Percentiles rank a stretch among this genome's conserved stretches.
phyloP scores from a whole-genome alignment of 2,329 filamentous ascomycete species.

The Penicillium sp. region DNA sequence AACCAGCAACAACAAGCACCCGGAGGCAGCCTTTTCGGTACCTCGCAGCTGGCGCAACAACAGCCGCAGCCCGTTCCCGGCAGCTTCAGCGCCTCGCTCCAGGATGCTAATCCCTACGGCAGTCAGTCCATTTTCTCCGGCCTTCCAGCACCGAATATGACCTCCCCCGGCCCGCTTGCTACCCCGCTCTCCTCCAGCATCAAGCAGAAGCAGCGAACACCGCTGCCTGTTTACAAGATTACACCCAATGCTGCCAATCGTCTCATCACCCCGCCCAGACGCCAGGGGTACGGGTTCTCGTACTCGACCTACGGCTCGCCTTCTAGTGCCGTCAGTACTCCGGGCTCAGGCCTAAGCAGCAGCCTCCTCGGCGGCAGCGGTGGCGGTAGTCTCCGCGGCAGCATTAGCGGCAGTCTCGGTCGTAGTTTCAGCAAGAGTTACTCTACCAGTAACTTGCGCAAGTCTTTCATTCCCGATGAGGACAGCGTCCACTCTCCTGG shows the following conservation, averaged over 20 bases:
- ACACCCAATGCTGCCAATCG: conserved; percentile 79
- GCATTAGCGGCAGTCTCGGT: conserved; percentile 58
- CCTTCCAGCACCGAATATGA: conserved; percentile 61
- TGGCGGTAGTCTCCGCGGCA: conserved; percentile 40
- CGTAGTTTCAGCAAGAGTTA: conserved; percentile 82
- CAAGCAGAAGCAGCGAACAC: conserved; percentile 76
- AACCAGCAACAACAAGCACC: conserved; percentile 38
- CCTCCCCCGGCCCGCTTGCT: conserved; percentile 84
- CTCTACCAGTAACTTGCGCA: conserved; percentile 81
- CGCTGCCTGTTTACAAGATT: conserved; percentile 83
- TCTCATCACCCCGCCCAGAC: conserved; percentile 79
- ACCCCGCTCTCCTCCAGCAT: conserved; percentile 78
- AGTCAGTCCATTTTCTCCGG: conserved; percentile 82
- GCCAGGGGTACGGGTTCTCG: conserved; percentile 81
- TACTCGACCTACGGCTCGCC: conserved; percentile 92
- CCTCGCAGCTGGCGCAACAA: conserved; percentile 51
- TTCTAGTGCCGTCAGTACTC: conserved; percentile 68
- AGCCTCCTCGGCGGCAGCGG: conserved; percentile 25
- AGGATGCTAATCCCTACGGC: conserved; percentile 85
- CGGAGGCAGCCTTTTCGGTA: conserved; percentile 55
- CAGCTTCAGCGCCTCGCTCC: conserved; percentile 73
- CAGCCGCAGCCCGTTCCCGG: conserved; percentile 44
- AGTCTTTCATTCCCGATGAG: conserved; percentile 72
- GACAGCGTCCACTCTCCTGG: conserved; percentile 85
- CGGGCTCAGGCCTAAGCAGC: conserved; percentile 35